phyloP scores from a whole-genome alignment of 75 land plant genomes.

The Cryptomeria japonica region DNA sequence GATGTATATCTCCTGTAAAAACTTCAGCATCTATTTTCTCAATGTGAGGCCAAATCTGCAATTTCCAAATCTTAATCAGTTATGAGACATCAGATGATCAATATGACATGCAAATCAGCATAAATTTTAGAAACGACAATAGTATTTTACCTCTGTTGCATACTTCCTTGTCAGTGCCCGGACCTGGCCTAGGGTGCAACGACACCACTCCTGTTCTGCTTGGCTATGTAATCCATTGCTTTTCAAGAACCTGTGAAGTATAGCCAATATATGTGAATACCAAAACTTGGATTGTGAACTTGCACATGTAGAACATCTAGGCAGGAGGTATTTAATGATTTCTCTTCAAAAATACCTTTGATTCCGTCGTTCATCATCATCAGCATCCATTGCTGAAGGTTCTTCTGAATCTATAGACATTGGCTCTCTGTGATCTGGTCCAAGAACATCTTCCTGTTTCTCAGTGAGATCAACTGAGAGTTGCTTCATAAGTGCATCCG shows the following conservation, averaged over 20 bases:
- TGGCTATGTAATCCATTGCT: constrained; percentile 23
- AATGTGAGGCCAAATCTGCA: constrained; percentile 84
- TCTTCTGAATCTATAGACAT: constrained; percentile 54
- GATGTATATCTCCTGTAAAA: constrained; percentile 48
- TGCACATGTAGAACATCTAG: not conserved
- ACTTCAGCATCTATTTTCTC: constrained; percentile 76
- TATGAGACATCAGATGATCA: not conserved
- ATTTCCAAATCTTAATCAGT: not conserved
- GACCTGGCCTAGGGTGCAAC: constrained; percentile 71
- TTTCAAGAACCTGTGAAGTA: constrained; percentile 9
- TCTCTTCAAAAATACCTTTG: constrained; percentile 21
- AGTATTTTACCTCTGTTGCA: constrained; percentile 65
- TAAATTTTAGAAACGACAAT: not conserved
- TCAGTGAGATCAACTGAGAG: constrained; percentile 35
- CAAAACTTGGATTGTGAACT: constrained; percentile 1
- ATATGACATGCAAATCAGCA: not conserved
- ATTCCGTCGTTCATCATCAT: constrained; percentile 33
- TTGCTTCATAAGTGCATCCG: constrained; percentile 53
- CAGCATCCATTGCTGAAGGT: constrained; percentile 60
- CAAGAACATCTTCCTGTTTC: constrained; percentile 16
- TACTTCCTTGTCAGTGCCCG: constrained; percentile 80
- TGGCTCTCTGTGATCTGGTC: constrained; percentile 20
- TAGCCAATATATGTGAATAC: constrained; percentile 18
- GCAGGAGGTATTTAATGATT: not conserved
- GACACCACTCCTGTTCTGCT: constrained; percentile 77